Base-by-base conservation (phyloP, 2,329 filamentous ascomycete genomes). In the Ophiosphaerella herpotricha region DNA sequence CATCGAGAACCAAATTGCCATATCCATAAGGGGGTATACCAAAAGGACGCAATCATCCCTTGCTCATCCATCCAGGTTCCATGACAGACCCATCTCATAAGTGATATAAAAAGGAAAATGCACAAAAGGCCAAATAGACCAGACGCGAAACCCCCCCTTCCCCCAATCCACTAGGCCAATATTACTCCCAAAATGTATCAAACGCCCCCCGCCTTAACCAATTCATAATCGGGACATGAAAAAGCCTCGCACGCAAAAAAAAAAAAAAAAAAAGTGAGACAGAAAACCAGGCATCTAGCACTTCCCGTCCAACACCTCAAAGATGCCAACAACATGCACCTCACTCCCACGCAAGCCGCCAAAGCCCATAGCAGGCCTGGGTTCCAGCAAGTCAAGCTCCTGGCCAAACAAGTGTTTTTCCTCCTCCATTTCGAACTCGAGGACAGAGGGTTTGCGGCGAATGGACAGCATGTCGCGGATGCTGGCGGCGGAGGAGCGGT, bases 301-400 rank as follows among this genome's bases (percentile, higher is more conserved):
- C 55, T 63, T 65, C 1, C 70, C 69, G 26, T 71, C 67, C 40
- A 74, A 45, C 9, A 74, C 72, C 64, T 74, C 68, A 34, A 74
- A 74, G 29, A 74, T 74, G 18, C 72, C 68, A 0, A 72, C 65
- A 29, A 73, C 72, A 38, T 67, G 61, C 4, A 65, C 64, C 36
- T 63, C 64, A 7, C 58, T 58, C 0, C 43, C 43, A 1, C 58
- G 49, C 4, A 45, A 34, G 11, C 39, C 32, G 1, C 54, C 50
- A 6, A 18, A 39, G 1, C 46, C 54, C 7, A 56, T 12, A 7
- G 46, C 52, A 0, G 69, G 68, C 45, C 72, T 23, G 0, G 72
- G 72, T 60, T 74, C 72, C 3, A 74, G 52, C 43, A 72, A 55
- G 11, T 62, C 60, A 12, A 71, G 40, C 46, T 68, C 67, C 32